Evolutionary conservation across 1,139 yeast genomes (phyloP).

Genomic region (Hanseniaspora gamundiae): DNA sequence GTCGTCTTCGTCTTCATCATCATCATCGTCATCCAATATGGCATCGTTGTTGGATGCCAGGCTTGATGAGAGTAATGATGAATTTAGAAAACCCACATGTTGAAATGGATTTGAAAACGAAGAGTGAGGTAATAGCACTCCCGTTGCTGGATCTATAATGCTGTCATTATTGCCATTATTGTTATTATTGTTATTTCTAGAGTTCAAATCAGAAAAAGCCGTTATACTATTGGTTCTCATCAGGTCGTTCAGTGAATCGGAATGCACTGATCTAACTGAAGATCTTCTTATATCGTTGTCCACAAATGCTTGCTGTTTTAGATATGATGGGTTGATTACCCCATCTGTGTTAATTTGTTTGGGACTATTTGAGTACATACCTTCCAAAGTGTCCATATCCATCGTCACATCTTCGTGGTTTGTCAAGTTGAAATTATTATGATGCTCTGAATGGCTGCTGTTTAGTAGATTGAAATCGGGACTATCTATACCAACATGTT

Average conservation of each 20-base stretch:
- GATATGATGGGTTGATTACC: too few relatives aligned
- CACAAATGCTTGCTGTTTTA: too few relatives aligned
- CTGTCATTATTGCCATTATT: background rate
- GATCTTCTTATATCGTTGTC: too few relatives aligned
- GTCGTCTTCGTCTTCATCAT: conserved; percentile 2
- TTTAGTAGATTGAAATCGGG: too few relatives aligned
- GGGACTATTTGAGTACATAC: too few relatives aligned
- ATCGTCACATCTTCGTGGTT: too few relatives aligned
- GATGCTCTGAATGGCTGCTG: too few relatives aligned
- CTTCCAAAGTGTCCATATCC: too few relatives aligned
- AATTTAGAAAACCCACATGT: conserved; percentile 11
- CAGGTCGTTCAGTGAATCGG: background rate
- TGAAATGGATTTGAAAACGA: conserved; percentile 12
- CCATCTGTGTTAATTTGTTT: too few relatives aligned
- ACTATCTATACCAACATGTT: too few relatives aligned
- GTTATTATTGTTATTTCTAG: background rate
- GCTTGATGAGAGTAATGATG: conserved; percentile 2
- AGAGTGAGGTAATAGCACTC: conserved; percentile 3
- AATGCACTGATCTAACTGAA: background rate
- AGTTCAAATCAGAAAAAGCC: conserved; percentile 2
- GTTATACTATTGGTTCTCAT: background rate
- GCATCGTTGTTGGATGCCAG: conserved; percentile 3
- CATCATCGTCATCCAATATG: conserved; percentile 8
- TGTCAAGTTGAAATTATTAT: too few relatives aligned
- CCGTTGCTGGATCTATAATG: conserved; percentile 2